Conservation (phyloP, 169 alveolate genomes). For the Sarcocystis neurona region DNA sequence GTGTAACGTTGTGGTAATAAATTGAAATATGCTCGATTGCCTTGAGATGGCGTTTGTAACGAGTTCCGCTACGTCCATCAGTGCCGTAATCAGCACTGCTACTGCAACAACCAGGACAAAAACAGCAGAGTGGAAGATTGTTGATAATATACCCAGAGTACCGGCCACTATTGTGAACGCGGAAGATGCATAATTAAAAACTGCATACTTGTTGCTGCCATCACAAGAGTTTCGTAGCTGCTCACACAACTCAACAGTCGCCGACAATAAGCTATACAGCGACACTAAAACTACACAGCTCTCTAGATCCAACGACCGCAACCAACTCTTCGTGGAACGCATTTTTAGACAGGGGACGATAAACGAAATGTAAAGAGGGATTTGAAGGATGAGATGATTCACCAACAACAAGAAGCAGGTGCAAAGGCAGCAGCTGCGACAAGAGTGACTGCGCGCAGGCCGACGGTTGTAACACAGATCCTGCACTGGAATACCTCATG, state of each 20-base stretch:
- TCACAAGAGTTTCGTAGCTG: background rate
- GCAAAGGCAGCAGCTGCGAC: too few relatives aligned
- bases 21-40: slow-evolving; percentile 48
- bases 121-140: slow-evolving; percentile 33
- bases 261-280: slow-evolving; percentile 47
- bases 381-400: background rate
- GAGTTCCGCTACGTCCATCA: slow-evolving; percentile 51
- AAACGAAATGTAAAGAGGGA: background rate
- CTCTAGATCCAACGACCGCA: slow-evolving; percentile 50
- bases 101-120: slow-evolving; percentile 46
- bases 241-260: slow-evolving; percentile 57
- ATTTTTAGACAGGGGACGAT: background rate
- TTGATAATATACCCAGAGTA: slow-evolving; percentile 55
- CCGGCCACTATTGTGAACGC: slow-evolving; percentile 57
- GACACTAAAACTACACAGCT: slow-evolving; percentile 56
- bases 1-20: slow-evolving; percentile 48
- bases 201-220: background rate
- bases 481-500: too few relatives aligned
- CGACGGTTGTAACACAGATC: too few relatives aligned
- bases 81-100: slow-evolving; percentile 51
- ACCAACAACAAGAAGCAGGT: background rate
- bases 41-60: slow-evolving; percentile 51
- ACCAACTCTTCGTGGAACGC: slow-evolving; percentile 38
- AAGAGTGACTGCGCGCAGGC: too few relatives aligned
- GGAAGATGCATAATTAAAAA: slow-evolving; percentile 52